Conservation (phyloP, 352 stramenopile genomes). For the Phytopythium delawarense region DNA sequence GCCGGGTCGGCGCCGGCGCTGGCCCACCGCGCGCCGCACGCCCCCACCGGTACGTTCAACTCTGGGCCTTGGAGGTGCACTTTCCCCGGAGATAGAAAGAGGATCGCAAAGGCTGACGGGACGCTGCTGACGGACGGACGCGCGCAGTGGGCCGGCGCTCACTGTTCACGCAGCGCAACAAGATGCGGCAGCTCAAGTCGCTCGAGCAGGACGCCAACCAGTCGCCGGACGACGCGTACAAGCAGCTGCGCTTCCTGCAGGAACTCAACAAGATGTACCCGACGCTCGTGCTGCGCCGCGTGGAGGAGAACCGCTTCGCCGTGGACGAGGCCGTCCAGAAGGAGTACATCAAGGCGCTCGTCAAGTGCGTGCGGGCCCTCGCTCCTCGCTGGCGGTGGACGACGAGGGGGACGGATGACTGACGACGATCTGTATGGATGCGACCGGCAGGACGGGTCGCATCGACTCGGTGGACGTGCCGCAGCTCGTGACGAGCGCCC, state of each 20-base stretch:
- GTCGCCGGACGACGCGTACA: constrained; percentile 64
- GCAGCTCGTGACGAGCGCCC: constrained; percentile 35
- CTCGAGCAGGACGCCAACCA: constrained; percentile 81
- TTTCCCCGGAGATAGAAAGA: not conserved
- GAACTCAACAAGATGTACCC: constrained; percentile 87
- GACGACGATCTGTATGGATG: not conserved
- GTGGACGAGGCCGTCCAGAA: constrained; percentile 79
- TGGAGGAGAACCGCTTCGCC: constrained; percentile 82
- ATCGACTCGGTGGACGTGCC: constrained; percentile 77
- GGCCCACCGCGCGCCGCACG: not conserved
- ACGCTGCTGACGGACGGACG: not conserved
- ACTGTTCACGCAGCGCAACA: constrained; percentile 72
- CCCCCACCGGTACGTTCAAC: not conserved
- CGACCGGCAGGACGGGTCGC: constrained; percentile 45
- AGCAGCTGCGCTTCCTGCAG: constrained; percentile 81
- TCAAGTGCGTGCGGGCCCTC: constrained; percentile 41
- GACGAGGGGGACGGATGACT: not conserved
- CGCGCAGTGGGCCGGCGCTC: constrained; percentile 30
- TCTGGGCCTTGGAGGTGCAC: not conserved
- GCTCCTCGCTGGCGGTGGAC: too few species aligned
- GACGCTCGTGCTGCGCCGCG: constrained; percentile 74
- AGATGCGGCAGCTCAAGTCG: constrained; percentile 80
- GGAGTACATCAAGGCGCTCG: constrained; percentile 88
- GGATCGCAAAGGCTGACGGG: not conserved
- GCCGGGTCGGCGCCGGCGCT: constrained; percentile 6